Evolutionary conservation across 2,329 filamentous ascomycete species (phyloP), one percentile per base, ranked within the genome.

Genomic region (Aspergillus tamarii): DNA sequence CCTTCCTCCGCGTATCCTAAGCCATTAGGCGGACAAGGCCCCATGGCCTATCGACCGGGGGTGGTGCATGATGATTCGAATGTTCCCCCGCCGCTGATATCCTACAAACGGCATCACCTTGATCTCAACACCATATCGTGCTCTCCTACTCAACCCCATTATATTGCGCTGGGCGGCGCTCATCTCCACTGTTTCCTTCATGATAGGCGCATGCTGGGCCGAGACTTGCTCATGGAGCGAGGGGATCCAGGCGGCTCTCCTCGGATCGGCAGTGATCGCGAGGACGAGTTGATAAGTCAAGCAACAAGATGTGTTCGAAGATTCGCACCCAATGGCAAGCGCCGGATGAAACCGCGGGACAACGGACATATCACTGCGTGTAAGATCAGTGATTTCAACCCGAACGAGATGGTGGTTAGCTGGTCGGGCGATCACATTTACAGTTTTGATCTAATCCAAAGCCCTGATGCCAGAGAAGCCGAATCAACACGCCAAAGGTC

Each of bases 81-180:
- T 68, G 82, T 86, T 2, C 88, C 87, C 5, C 85, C 87, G 6
- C 87, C 88, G 2, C 78, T 91, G 32, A 91, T 91, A 54, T 89
- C 87, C 1, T 90, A 90, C 76, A 88, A 87, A 67, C 82, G 82
- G 26, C 88, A 87, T 69, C 80, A 83, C 50, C 77, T 91, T 23
- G 88, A 90, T 67, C 79, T 91, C 34, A 90, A 90, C 71, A 90
- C 86, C 3, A 89, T 91, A 28, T 90, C 88, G 16, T 90, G 88
- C 70, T 89, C 88, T 8, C 81, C 86, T 4, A 88, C 83, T 57
- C 88, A 90, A 69, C 88, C 88, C 14, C 87, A 91, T 70, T 91
- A 91, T 70, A 90, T 91, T 69, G 89, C 88, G 9, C 77, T 91
- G 16, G 88, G 88, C 52, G 88, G 88, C n/a, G 86, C 87, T 9